Evolutionary conservation across 805 yeast species (phyloP).

Genomic region (Naumovozyma dairenensis): DNA sequence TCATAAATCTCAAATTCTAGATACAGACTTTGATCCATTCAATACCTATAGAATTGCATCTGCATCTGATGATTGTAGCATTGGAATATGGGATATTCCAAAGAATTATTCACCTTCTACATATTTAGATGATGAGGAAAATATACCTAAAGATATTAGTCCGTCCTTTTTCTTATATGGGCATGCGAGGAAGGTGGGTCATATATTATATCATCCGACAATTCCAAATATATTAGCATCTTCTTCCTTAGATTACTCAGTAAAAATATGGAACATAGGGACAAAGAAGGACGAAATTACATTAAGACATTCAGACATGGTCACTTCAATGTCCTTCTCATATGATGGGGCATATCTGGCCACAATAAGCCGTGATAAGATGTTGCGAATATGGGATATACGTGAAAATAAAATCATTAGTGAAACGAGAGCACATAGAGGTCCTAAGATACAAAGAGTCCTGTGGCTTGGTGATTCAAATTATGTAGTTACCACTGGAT

Average conservation of each 20-base stretch:
- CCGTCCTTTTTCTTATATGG: conserved; percentile 69
- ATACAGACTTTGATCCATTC: conserved; percentile 93
- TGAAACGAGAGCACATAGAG: conserved; percentile 85
- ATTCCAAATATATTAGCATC: conserved; percentile 84
- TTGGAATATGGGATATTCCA: conserved; percentile 84
- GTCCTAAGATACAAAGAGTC: conserved; percentile 84
- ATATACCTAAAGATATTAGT: conserved; percentile 52
- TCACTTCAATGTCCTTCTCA: conserved; percentile 87
- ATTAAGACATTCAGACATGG: conserved; percentile 78
- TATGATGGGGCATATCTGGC: conserved; percentile 81
- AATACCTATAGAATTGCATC: conserved; percentile 65
- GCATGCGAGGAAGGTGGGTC: conserved; percentile 93
- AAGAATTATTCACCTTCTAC: conserved; percentile 63
- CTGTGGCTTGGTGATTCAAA: conserved; percentile 85
- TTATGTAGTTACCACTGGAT: conserved; percentile 87
- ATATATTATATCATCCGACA: conserved; percentile 78
- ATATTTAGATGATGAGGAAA: conserved; percentile 44
- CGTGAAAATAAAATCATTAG: conserved; percentile 62
- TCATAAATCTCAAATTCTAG: conserved; percentile 89
- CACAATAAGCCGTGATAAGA: conserved; percentile 85
- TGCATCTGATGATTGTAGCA: conserved; percentile 72
- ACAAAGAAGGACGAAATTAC: conserved; percentile 63
- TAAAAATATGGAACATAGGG: conserved; percentile 83
- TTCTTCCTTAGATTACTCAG: conserved; percentile 80
- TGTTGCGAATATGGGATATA: conserved; percentile 84